Base-by-base conservation (phyloP, 495 filamentous ascomycete genomes). In the Stereocaulon alpinum region DNA sequence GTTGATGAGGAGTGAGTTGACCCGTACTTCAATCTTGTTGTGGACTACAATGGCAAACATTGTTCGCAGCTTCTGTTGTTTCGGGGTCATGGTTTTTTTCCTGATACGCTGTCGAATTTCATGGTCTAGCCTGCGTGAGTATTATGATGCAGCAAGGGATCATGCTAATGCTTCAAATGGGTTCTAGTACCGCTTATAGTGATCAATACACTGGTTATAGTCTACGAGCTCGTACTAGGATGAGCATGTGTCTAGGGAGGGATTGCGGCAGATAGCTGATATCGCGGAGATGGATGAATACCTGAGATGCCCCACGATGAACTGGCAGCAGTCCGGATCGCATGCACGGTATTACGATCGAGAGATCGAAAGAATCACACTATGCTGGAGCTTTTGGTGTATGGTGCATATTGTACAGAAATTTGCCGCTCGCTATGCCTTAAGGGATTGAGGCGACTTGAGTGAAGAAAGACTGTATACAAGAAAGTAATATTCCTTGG, bases 171-270 rank as follows among this genome's bases (percentile, higher is more conserved):
- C 18, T 30, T 20, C 18, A 11, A 6, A 27, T 14, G 12, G 6
- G 7, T 11, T 20, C 11, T 42, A 96, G 92, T 96, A 85, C 94
- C 92, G 10, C 76, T 98, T 54, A 97, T 98, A 68, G 81, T 84
- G 45, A 86, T 95, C 66, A 98, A 98, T 69, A 88, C 87, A 2
- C 68, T 95, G 51, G 84, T 97, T 61, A 95, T 95, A 69, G 70
- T 90, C 56, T 96, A 94, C 71, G 88, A 93, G 72, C 76, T 95
- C 5, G 80, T 94, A 30, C 79, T 97, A 41, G 93, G 92, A 18
- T 96, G 77, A 88, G 56, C 45, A 6, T 4, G 22, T 34, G 24
- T 24, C 24, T 1, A 3, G 24, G 24, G 24, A 24, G 24, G 24
- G 11, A 32, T 2, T 40, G 37, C 17, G 12, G 43, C 7, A 11